Conservation (phyloP, 805 yeast genomes). For the Isabelozyma gotoi region DNA sequence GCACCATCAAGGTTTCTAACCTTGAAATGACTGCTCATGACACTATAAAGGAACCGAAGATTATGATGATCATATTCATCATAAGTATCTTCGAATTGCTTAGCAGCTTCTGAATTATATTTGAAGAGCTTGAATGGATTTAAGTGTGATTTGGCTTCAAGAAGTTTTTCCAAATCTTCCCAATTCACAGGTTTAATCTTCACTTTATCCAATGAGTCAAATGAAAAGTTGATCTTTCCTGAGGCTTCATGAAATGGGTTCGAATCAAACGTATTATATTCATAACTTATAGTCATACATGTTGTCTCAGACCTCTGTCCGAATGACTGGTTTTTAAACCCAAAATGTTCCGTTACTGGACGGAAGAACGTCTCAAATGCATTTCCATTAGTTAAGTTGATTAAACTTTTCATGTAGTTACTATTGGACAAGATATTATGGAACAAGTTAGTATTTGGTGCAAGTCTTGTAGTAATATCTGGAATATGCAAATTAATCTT, state of each 20-base stretch:
- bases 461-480: slow-evolving; percentile 34
- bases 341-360: slow-evolving; percentile 8
- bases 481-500: slow-evolving; percentile 41
- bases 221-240: slow-evolving; percentile 22
- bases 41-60: slow-evolving; percentile 28
- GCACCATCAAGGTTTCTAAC: slow-evolving; percentile 31
- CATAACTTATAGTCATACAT: slow-evolving; percentile 36
- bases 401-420: slow-evolving; percentile 7
- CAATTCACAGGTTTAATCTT: slow-evolving; percentile 20
- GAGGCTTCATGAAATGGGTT: slow-evolving; percentile 27
- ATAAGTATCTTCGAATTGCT: slow-evolving; percentile 6
- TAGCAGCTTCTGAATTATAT: slow-evolving; percentile 1
- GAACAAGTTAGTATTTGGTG: slow-evolving; percentile 26
- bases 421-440: slow-evolving; percentile 7
- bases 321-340: slow-evolving; percentile 18
- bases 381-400: slow-evolving; percentile 10
- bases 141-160: slow-evolving; percentile 22
- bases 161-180: slow-evolving; percentile 24
- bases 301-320: slow-evolving; percentile 11
- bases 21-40: slow-evolving; percentile 31
- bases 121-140: slow-evolving; percentile 21
- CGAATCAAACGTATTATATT: slow-evolving; percentile 31
- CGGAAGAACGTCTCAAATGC: slow-evolving; percentile 13
- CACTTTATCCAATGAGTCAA: slow-evolving; percentile 24
- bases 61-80: slow-evolving; percentile 28